Percentiles rank a stretch among this genome's conserved stretches.
Evolutionary conservation across 352 stramenopile species (phyloP).

Genomic region (Bremia lactucae): DNA sequence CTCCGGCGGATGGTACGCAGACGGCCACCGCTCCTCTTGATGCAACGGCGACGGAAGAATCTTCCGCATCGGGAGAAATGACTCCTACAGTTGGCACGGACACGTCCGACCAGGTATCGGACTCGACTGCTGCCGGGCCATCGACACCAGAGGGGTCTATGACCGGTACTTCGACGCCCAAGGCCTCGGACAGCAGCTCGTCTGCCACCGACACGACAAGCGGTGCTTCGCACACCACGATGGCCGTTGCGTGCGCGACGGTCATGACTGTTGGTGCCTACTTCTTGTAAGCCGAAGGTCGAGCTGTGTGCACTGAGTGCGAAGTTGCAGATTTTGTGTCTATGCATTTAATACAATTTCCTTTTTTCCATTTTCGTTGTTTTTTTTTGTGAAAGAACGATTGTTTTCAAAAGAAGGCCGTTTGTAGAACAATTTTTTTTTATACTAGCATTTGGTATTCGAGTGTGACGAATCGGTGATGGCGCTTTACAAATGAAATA

Average conservation of each 20-base stretch:
- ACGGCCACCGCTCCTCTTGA: not conserved
- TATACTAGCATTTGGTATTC: no score
- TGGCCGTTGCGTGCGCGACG: constrained; percentile 11
- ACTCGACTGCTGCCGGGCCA: constrained; percentile 13
- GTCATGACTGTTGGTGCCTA: constrained; percentile 14
- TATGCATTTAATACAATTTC: no score
- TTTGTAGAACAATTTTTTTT: no score
- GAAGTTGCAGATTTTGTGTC: no score
- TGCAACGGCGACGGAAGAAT: constrained; percentile 6
- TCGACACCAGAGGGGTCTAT: not conserved
- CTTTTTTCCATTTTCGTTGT: no score
- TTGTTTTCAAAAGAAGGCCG: no score
- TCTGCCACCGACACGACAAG: not conserved
- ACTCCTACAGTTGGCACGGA: not conserved
- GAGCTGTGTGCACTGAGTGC: no score
- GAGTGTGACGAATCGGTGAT: no score
- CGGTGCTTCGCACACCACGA: constrained; percentile 13
- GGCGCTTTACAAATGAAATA: no score
- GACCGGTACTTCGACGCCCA: not conserved
- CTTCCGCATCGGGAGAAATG: not conserved
- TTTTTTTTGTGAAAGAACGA: no score
- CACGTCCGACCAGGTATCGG: constrained; percentile 6
- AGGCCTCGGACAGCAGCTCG: constrained; percentile 4
- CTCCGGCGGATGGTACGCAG: not conserved
- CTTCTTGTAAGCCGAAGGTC: constrained; percentile 11